These are phyloP conservation scores for Sutorius eximius DNA, from an alignment of 1,284 basidiomycete genomes.

Conservation along the genomic window DNA sequence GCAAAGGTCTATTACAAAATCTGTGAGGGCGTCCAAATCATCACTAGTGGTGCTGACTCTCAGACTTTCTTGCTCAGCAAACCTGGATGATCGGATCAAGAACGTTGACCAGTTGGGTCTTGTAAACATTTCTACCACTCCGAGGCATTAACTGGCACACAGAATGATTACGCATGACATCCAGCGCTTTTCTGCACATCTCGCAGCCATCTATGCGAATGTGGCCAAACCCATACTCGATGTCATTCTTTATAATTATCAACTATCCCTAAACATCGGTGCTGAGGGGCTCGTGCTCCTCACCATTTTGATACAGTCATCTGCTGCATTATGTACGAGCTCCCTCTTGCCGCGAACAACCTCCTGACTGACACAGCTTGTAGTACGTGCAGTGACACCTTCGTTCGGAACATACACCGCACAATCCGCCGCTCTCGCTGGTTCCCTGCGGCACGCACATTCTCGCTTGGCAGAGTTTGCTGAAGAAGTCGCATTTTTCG, in stretches of 20 bases:
- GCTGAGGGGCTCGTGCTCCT: conserved; percentile 89
- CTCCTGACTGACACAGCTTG: conserved; percentile 7
- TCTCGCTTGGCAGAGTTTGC: conserved; percentile 92
- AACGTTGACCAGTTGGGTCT: conserved; percentile 86
- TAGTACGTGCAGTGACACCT: conserved; percentile 88
- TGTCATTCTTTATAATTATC: conserved; percentile 95
- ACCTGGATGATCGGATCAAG: conserved; percentile 92
- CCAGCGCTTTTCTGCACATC: conserved; percentile 86
- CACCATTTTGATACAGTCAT: conserved; percentile 82
- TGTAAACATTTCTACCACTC: neutral
- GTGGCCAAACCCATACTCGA: conserved; percentile 92
- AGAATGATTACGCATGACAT: conserved; percentile 96
- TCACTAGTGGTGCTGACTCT: neutral
- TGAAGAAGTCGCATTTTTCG: conserved; percentile 93
- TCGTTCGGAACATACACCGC: conserved; percentile 92
- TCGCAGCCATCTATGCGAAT: conserved; percentile 94
- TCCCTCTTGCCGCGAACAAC: neutral
- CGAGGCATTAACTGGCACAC: conserved; percentile 11
- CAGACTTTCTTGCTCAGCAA: conserved; percentile 49
- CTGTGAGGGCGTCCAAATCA: conserved; percentile 45
- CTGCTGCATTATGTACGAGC: conserved; percentile 73
- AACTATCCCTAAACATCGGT: conserved; percentile 91
- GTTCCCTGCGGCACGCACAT: conserved; percentile 87
- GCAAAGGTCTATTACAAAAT: conserved; percentile 91
- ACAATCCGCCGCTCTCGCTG: conserved; percentile 82